Evolutionary conservation across 495 filamentous ascomycete genomes (phyloP).

Genomic region (Aspergillus taichungensis): DNA sequence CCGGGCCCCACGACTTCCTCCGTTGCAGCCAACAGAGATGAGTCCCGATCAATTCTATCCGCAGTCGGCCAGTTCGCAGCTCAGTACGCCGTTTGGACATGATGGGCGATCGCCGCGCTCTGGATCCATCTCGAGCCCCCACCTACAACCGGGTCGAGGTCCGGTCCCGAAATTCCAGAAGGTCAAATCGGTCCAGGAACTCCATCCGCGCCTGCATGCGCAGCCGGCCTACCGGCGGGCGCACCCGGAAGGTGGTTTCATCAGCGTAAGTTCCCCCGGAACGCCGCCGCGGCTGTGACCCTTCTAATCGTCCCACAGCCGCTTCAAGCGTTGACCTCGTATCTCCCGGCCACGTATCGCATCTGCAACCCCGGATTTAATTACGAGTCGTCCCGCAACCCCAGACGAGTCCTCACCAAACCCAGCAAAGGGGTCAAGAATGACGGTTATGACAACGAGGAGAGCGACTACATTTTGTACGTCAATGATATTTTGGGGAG

Average conservation of each 20-base stretch:
- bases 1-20: conserved; percentile 48
- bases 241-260: conserved; percentile 96
- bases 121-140: conserved; percentile 30
- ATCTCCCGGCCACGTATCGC: conserved; percentile 89
- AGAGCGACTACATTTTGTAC: conserved; percentile 98
- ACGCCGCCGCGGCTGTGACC: neutral
- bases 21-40: conserved; percentile 56
- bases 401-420: conserved; percentile 93
- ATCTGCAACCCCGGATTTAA: conserved; percentile 98
- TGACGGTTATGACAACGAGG: conserved; percentile 98
- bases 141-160: conserved; percentile 47
- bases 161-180: conserved; percentile 84
- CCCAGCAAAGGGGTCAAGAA: conserved; percentile 99
- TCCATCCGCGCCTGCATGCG: conserved; percentile 72
- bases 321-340: conserved; percentile 88
- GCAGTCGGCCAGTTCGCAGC: conserved; percentile 54
- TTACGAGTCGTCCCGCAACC: conserved; percentile 98
- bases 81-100: conserved; percentile 61
- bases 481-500: conserved; percentile 98
- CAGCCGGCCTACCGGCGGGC: conserved; percentile 90
- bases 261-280: conserved; percentile 63
- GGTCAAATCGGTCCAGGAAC: conserved; percentile 58
- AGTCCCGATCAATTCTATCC: conserved; percentile 61
- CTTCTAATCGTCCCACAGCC: conserved; percentile 48
- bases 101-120: conserved; percentile 67